Base-by-base conservation (phyloP, 805 yeast species). In the Scheffersomyces stipitis region DNA sequence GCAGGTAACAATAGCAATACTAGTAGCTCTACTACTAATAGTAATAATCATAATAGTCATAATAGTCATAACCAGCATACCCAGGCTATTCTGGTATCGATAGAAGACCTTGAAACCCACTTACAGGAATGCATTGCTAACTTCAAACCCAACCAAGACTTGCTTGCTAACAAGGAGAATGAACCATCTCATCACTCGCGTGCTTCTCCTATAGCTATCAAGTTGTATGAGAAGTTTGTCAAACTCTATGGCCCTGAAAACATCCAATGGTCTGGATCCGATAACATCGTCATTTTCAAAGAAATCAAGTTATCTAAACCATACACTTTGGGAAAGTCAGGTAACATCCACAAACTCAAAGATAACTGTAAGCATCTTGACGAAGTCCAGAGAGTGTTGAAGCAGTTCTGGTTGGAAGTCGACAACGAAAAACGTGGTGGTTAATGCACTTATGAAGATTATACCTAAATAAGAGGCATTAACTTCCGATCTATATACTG, bases 271-370 rank as follows among this genome's bases (percentile, higher is more conserved):
- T 48, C 55, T 13, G 53, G 55, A 12, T 59, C 54, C 36, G 71
- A 64, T 39, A 62, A 68, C 20, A 54, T 64, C 9, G 54, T 71
- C 15, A 55, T 66, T 35, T 54, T 51, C 37, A 66, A 60, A 23
- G 69, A 66, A 36, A 50, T 73, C 24, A 46, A 54, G 23, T 51
- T 72, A 12, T 45, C 65, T 9, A 69, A 61, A 40, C 78, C 78
- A 3, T 61, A 56, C 30, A 58, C 63, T 2, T 51, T 56, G 41
- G 52, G 42, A 18, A 56, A 60, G 15, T 51, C 59, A n/a, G 60
- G 58, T 26, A 58, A 44, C 30, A 40, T 59, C 16, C 38, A 37
- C 20, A 43, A 46, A 22, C 46, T 52, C 27, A 39, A 52, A 9
- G 49, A 43, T 18, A 40, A 42, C 18, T 44, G 62, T 8, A 38